Percentiles rank a stretch among this genome's conserved stretches.
Conservation (phyloP, 768 basidiomycete genomes). For the Phaeotremella skinneri region DNA sequence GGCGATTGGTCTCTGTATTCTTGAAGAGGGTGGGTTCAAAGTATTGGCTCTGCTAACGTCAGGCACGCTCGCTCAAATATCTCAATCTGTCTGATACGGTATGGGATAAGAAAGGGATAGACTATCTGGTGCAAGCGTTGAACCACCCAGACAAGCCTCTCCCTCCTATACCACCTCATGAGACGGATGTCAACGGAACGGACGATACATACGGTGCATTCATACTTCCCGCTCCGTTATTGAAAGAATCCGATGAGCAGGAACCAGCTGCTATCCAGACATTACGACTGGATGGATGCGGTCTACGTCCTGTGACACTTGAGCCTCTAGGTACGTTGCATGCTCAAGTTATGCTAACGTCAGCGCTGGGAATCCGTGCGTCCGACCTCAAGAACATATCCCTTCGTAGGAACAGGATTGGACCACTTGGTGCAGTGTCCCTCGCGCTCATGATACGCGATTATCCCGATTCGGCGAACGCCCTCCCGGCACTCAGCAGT, state of each 20-base stretch:
- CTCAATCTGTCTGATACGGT: constrained; percentile 84
- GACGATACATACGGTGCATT: constrained; percentile 36
- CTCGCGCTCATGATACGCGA: constrained; percentile 95
- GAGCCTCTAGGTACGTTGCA: constrained; percentile 70
- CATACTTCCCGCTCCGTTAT: constrained; percentile 49
- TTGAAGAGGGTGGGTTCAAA: constrained; percentile 62
- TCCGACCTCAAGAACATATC: constrained; percentile 86
- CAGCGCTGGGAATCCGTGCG: constrained; percentile 77
- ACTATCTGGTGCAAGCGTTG: constrained; percentile 73
- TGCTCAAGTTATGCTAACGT: background rate
- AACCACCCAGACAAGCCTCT: constrained; percentile 40
- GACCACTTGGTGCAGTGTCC: constrained; percentile 78
- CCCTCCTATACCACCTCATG: constrained; percentile 10
- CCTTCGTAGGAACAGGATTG: constrained; percentile 82
- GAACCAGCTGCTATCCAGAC: constrained; percentile 59
- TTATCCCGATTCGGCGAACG: constrained; percentile 71
- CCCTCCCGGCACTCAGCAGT: constrained; percentile 29
- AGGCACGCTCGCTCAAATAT: constrained; percentile 78
- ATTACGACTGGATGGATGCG: constrained; percentile 83
- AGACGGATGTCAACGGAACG: constrained; percentile 8
- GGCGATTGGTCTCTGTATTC: constrained; percentile 76
- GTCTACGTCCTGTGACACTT: constrained; percentile 67
- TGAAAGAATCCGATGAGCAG: constrained; percentile 34
- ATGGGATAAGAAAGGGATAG: constrained; percentile 79
- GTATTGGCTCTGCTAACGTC: constrained; percentile 17